Base-by-base conservation (phyloP, 2,329 filamentous ascomycete genomes). In the Corniculantispora saksenae region DNA sequence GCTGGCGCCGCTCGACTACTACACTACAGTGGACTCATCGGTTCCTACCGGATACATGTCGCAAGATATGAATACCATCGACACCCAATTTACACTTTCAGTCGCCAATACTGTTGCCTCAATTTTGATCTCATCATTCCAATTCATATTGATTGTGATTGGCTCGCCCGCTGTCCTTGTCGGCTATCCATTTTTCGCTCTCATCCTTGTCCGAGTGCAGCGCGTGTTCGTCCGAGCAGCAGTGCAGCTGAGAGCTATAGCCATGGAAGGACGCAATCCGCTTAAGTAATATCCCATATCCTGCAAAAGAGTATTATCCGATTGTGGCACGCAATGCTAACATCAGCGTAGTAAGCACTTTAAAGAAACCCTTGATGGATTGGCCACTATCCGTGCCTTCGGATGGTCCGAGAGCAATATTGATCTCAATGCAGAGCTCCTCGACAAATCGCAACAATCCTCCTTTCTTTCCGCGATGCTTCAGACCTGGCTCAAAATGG, bases 21-120 rank as follows among this genome's bases (percentile, higher is more conserved):
- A 56, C 29, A 63, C 51, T 13, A 63, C 61, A 17, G 61, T 63
- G 9, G 61, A 63, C 40, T 63, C 61, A n/a, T 63, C 61, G 27
- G 61, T 63, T 8, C 61, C 61, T 6, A 63, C 61, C 8, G 61
- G 61, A 23, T 63, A 63, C 51, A 57, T 63, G 61, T 63, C 61
- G 38, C 61, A 56, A 25, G 51, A 63, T 27, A 63, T 63, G 61
- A 55, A 29, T 40, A 56, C 35, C 5, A 48, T 63, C 4, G 61
- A 63, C 40, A 63, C 27, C 27, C 50, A 55, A 17, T 56, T 63
- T 55, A 63, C 61, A 2, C 48, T 38, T 19, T 32, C 40, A 8
- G 51, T 56, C 27, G 40, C 38, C 2, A 63, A 63, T n/a, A 63
- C 50, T 10, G 17, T 45, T 19, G 61, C 53, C 10, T 47, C 61